phyloP scores from a whole-genome alignment of 805 yeast species.

The Osmozyma mogii region DNA sequence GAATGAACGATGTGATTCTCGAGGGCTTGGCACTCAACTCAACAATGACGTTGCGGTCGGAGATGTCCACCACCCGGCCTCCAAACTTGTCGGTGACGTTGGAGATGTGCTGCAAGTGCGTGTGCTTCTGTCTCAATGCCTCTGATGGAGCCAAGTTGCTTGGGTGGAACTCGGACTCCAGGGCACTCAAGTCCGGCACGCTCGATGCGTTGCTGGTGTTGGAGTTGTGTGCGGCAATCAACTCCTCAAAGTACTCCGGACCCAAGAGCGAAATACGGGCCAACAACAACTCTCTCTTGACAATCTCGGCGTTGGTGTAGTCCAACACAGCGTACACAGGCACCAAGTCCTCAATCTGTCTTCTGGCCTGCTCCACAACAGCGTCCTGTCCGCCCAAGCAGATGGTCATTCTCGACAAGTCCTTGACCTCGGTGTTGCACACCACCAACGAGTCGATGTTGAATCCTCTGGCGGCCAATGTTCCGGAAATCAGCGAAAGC shows the following conservation, averaged over 20 bases:
- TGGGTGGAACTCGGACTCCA: slow-evolving; percentile 65
- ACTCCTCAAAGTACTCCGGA: slow-evolving; percentile 96
- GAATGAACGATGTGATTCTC: slow-evolving; percentile 78
- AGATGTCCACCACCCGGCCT: slow-evolving; percentile 85
- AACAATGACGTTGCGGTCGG: slow-evolving; percentile 88
- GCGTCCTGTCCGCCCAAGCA: slow-evolving; percentile 93
- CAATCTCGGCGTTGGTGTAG: slow-evolving; percentile 83
- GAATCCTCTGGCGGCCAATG: slow-evolving; percentile 96
- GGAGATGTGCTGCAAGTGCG: slow-evolving; percentile 78
- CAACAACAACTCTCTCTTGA: slow-evolving; percentile 82
- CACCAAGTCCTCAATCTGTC: slow-evolving; percentile 95
- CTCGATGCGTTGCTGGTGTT: slow-evolving; percentile 31
- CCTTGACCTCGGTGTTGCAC: slow-evolving; percentile 92
- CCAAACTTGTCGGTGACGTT: slow-evolving; percentile 81
- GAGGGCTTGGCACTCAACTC: slow-evolving; percentile 93
- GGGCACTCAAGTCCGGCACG: slow-evolving; percentile 36
- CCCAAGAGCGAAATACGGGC: slow-evolving; percentile 92
- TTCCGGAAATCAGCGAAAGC: slow-evolving; percentile 84
- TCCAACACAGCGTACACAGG: slow-evolving; percentile 98
- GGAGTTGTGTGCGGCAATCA: slow-evolving; percentile 74
- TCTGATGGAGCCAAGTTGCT: slow-evolving; percentile 83
- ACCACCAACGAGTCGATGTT: slow-evolving; percentile 96
- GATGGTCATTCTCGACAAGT: slow-evolving; percentile 93
- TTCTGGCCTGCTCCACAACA: slow-evolving; percentile 93
- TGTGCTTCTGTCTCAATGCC: slow-evolving; percentile 88